A percentile compares a stretch with the other conserved stretches of the same genome.
Evolutionary conservation across 345 rosid genomes (phyloP).

Genomic region (Gossypium longicalyx): DNA sequence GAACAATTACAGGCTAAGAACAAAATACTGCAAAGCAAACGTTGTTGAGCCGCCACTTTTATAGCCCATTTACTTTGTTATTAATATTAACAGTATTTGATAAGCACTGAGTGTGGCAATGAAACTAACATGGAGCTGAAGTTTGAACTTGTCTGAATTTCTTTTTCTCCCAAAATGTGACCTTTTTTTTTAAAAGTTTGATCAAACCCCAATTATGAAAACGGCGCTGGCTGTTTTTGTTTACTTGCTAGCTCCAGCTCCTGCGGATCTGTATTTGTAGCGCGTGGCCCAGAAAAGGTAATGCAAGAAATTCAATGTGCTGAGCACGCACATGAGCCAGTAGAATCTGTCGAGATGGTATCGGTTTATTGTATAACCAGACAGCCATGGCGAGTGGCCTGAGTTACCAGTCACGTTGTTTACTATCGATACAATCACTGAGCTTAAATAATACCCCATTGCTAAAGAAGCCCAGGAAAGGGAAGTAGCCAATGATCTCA

Average conservation of each 20-base stretch:
- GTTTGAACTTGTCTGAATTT: no score
- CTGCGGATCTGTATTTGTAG: constrained; percentile 47
- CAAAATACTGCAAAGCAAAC: no score
- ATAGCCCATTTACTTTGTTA: no score
- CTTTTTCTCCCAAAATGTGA: no score
- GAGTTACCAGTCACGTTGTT: constrained; percentile 43
- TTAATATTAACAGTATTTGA: no score
- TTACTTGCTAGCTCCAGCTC: constrained; percentile 21
- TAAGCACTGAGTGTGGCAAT: no score
- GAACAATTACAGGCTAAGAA: no score
- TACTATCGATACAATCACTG: constrained; percentile 59
- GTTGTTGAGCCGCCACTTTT: no score
- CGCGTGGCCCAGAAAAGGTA: constrained; percentile 60
- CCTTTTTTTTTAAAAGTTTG: no score
- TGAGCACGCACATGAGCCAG: constrained; percentile 58
- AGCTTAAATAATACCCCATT: constrained; percentile 69
- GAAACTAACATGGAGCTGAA: no score
- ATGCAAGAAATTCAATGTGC: constrained; percentile 51
- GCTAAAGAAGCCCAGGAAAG: constrained; percentile 75
- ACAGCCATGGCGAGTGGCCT: constrained; percentile 49
- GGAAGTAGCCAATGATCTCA: constrained; percentile 75
- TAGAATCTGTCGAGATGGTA: constrained; percentile 54
- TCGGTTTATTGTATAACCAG: constrained; percentile 41
- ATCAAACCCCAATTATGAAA: no score
- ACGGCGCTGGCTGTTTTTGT: background rate